Conservation (phyloP, 805 yeast species). For the Wickerhamiella kurtzmanii region DNA sequence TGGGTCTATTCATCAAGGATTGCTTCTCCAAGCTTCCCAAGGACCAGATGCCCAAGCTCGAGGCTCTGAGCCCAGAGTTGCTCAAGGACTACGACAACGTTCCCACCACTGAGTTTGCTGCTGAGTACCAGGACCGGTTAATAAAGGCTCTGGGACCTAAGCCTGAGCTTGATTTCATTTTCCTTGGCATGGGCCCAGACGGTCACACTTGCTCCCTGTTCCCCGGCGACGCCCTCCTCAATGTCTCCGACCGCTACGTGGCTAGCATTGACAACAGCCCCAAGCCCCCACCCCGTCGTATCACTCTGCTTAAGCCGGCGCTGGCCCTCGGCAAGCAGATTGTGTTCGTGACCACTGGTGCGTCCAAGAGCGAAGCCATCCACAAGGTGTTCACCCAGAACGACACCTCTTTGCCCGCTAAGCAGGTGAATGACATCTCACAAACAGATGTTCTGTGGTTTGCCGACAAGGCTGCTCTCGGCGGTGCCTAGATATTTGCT, state of each 20-base stretch:
- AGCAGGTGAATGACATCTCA: constrained; percentile 50
- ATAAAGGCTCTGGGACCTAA: constrained; percentile 33
- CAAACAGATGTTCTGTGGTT: constrained; percentile 56
- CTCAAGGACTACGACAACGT: constrained; percentile 7
- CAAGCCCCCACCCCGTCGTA: constrained; percentile 84
- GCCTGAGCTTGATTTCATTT: constrained; percentile 42
- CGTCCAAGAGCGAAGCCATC: constrained; percentile 62
- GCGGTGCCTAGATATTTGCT: constrained; percentile 18
- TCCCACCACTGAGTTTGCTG: constrained; percentile 13
- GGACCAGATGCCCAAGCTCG: constrained; percentile 13
- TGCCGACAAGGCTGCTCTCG: constrained; percentile 68
- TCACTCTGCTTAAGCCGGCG: constrained; percentile 74
- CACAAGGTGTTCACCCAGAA: constrained; percentile 48
- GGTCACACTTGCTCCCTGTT: constrained; percentile 91
- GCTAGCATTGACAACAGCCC: constrained; percentile 71
- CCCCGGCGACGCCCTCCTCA: constrained; percentile 64
- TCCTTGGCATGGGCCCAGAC: constrained; percentile 90
- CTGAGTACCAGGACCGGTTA: constrained; percentile 44
- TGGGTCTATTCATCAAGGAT: constrained; percentile 56
- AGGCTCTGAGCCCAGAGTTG: constrained; percentile 40
- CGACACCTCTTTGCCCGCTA: constrained; percentile 42
- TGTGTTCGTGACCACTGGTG: constrained; percentile 83
- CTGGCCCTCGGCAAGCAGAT: constrained; percentile 41
- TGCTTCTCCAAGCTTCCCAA: constrained; percentile 36
- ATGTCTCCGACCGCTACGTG: constrained; percentile 40